Conservation (phyloP, 805 yeast species). For the Tetrapisispora iriomotensis region DNA sequence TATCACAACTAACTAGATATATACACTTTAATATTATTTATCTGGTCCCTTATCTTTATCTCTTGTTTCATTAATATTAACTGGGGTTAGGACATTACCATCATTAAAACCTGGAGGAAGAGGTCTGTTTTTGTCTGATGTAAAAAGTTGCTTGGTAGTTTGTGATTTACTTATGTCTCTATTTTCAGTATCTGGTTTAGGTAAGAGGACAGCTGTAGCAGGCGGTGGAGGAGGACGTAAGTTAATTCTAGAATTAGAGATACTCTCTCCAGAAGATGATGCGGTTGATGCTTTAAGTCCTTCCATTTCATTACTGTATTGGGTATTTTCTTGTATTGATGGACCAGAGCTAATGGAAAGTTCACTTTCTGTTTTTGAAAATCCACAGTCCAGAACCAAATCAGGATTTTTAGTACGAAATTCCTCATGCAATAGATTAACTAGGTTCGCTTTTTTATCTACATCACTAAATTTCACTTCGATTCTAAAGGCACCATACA, state of each 20-base stretch:
- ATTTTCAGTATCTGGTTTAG: not conserved
- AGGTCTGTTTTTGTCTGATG: not conserved
- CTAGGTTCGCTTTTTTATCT: slow-evolving; percentile 42
- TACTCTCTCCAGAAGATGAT: not conserved
- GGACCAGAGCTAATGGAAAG: not conserved
- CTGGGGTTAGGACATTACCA: not conserved
- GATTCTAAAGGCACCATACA: slow-evolving; percentile 65
- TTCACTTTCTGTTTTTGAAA: not conserved
- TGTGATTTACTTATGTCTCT: not conserved
- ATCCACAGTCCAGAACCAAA: not conserved
- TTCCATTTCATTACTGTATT: not conserved
- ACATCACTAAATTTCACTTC: slow-evolving; percentile 65
- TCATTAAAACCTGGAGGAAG: slow-evolving; percentile 3
- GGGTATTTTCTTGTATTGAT: not conserved
- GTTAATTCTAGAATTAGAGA: not conserved
- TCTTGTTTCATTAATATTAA: not conserved
- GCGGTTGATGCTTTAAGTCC: not conserved
- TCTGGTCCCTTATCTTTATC: not conserved
- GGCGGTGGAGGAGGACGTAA: slow-evolving; percentile 5
- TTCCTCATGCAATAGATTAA: slow-evolving; percentile 48
- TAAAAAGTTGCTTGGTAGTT: no score
- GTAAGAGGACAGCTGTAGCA: no score
- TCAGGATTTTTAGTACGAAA: slow-evolving; percentile 33
- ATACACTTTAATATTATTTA: no score
- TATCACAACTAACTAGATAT: no score